These are phyloP conservation scores for Lathyrus oleraceus DNA, from an alignment of 306 rosid species.

Conservation along the genomic window DNA sequence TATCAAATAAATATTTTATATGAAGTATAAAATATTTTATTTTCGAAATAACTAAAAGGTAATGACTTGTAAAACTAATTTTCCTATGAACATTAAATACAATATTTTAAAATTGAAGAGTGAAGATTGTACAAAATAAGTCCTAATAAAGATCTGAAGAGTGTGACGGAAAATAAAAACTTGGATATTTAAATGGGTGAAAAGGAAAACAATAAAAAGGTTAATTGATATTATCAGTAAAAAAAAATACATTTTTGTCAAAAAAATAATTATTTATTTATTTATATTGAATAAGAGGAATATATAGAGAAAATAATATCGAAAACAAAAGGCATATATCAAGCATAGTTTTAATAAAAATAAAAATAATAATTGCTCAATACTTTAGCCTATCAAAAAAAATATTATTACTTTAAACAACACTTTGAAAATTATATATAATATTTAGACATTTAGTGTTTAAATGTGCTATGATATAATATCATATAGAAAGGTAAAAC, in stretches of 20 bases:
- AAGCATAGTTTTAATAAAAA: neutral
- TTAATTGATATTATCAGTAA: neutral
- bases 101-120: neutral
- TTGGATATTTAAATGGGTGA: neutral
- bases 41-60: neutral
- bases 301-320: neutral
- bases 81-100: neutral
- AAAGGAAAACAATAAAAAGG: neutral
- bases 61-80: neutral
- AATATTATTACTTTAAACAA: neutral
- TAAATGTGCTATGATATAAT: neutral
- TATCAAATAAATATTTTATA: neutral
- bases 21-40: neutral
- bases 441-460: neutral
- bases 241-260: neutral
- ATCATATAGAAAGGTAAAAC: slow-evolving; percentile 18
- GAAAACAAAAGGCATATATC: slow-evolving; percentile 11
- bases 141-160: neutral
- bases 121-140: neutral
- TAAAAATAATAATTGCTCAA: slow-evolving; percentile 10
- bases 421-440: neutral
- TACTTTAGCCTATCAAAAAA: neutral
- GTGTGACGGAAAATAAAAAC: neutral
- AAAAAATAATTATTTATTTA: neutral
- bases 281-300: neutral